phyloP scores from a whole-genome alignment of 257 asterid species.

The Echium plantagineum region DNA sequence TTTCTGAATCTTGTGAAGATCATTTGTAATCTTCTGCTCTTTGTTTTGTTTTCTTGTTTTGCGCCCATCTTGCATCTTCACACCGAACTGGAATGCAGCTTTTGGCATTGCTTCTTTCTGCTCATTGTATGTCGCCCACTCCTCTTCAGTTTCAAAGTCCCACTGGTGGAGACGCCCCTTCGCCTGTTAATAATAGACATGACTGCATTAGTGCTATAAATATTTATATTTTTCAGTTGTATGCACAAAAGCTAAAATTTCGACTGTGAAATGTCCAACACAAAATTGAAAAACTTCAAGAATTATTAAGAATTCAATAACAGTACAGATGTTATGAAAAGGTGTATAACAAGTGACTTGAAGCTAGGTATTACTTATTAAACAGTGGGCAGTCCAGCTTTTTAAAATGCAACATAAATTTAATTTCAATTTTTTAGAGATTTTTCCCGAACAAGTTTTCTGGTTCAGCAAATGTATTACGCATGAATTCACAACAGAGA shows the following conservation, averaged over 20 bases:
- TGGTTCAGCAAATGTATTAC: too few species aligned
- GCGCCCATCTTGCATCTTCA: slow-evolving; percentile 98
- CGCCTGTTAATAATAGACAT: slow-evolving; percentile 37
- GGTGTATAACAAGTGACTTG: too few species aligned
- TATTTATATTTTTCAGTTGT: background rate
- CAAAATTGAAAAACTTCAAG: too few species aligned
- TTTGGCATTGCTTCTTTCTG: slow-evolving; percentile 99
- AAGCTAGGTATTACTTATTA: too few species aligned
- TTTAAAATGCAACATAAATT: too few species aligned
- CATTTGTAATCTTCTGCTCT: slow-evolving; percentile 90
- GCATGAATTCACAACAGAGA: background rate
- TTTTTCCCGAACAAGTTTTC: too few species aligned
- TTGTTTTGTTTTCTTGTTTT: slow-evolving; percentile 93
- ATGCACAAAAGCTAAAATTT: too few species aligned
- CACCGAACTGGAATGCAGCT: slow-evolving; percentile 99
- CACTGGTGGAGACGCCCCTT: slow-evolving; percentile 96
- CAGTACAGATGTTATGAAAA: too few species aligned
- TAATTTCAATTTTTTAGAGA: too few species aligned
- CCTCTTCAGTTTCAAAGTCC: slow-evolving; percentile 99
- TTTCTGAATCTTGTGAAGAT: slow-evolving; percentile 86
- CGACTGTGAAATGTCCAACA: too few species aligned
- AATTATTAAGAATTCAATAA: too few species aligned
- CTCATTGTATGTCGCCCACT: slow-evolving; percentile 95
- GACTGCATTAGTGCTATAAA: background rate
- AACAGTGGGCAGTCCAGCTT: too few species aligned